Conservation (phyloP, 805 yeast genomes). For the Candida railenensis region DNA sequence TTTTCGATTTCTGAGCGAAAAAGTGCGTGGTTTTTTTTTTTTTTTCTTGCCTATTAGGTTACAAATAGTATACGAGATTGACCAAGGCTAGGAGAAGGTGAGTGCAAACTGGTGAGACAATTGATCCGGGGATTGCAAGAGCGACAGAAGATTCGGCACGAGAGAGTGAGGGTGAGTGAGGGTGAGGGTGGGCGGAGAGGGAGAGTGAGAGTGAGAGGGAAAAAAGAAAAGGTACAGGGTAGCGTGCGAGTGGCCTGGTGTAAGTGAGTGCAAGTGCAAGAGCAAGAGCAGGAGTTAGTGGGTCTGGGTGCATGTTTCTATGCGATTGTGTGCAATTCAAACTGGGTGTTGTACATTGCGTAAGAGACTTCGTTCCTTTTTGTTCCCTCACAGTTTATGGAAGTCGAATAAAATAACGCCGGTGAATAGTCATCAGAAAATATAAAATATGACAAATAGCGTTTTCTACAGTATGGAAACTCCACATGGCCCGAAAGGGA, state of each 20-base stretch:
- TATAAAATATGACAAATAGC: too few relatives aligned
- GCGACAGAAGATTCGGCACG: background rate
- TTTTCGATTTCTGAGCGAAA: background rate
- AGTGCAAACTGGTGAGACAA: too few relatives aligned
- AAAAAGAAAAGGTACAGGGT: background rate
- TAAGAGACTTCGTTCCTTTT: too few relatives aligned
- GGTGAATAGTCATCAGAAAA: too few relatives aligned
- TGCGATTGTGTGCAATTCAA: too few relatives aligned
- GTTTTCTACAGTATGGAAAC: too few relatives aligned
- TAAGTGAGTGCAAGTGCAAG: background rate
- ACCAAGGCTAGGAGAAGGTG: background rate
- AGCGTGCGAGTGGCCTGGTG: background rate
- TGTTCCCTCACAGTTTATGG: too few relatives aligned
- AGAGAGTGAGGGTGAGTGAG: background rate
- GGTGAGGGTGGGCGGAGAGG: background rate
- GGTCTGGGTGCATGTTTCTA: too few relatives aligned
- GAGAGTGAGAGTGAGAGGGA: background rate
- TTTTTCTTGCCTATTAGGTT: background rate
- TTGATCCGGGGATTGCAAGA: background rate
- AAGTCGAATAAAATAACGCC: too few relatives aligned
- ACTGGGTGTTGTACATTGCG: too few relatives aligned
- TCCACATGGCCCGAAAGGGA: too few relatives aligned
- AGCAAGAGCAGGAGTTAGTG: background rate
- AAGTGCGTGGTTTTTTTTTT: background rate
- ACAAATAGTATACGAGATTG: background rate